These are phyloP conservation scores for Trichoderma hamatum DNA, from an alignment of 2,329 filamentous ascomycete genomes.

Conservation along the genomic window DNA sequence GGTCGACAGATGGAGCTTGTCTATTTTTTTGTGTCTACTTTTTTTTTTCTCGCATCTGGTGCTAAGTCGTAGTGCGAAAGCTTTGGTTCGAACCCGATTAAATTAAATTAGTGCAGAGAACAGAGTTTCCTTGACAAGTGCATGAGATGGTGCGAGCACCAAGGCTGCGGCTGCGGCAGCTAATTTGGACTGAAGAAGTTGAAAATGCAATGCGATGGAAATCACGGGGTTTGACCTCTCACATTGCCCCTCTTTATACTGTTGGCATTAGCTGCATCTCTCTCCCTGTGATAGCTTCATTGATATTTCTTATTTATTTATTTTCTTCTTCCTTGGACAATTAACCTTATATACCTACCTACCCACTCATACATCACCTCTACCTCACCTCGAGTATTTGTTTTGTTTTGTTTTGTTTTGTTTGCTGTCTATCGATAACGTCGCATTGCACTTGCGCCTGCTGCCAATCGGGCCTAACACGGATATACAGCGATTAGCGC, in stretches of 20 bases:
- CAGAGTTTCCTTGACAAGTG: background rate
- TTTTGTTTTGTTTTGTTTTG: background rate
- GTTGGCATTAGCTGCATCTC: background rate
- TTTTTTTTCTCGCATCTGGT: background rate
- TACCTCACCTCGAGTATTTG: background rate
- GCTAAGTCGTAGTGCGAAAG: background rate
- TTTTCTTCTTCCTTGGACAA: background rate
- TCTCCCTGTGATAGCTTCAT: background rate
- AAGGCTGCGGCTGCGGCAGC: background rate
- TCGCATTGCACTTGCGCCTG: background rate
- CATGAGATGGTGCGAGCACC: background rate
- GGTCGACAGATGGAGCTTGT: background rate
- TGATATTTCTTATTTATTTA: background rate
- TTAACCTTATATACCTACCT: too few relatives aligned
- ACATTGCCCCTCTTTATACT: background rate
- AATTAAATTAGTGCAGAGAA: background rate
- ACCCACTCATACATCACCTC: too few relatives aligned
- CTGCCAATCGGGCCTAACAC: background rate
- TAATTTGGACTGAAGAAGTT: background rate
- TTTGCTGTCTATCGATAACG: background rate
- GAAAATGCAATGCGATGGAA: background rate
- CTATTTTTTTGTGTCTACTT: background rate
- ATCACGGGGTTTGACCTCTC: background rate
- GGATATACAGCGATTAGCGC: conserved; percentile 15
- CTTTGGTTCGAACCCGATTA: background rate